These are phyloP conservation scores for Entomortierella chlamydospora DNA, from an alignment of 192 early-diverging fungal species.

Conservation along the genomic window DNA sequence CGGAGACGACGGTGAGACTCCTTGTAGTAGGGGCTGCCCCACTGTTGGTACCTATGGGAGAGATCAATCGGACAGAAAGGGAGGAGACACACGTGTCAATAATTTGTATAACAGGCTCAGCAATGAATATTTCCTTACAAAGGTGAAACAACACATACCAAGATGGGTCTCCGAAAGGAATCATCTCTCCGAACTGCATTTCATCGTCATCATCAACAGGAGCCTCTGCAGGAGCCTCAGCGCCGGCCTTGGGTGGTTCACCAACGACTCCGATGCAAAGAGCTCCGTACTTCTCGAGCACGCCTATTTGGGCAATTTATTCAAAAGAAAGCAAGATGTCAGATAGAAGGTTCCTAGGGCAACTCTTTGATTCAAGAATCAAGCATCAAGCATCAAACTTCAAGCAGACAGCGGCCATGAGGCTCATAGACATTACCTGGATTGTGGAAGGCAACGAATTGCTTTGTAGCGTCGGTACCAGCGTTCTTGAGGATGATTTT, in stretches of 20 bases:
- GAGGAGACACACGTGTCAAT: too few relatives aligned
- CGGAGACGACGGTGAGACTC: slow-evolving; percentile 76
- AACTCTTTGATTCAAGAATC: too few relatives aligned
- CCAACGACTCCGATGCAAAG: slow-evolving; percentile 75
- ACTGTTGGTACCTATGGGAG: slow-evolving; percentile 60
- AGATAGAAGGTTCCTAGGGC: too few relatives aligned
- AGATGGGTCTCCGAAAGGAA: slow-evolving; percentile 85
- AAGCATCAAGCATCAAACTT: too few relatives aligned
- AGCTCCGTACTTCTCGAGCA: slow-evolving; percentile 75
- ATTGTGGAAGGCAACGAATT: slow-evolving; percentile 90
- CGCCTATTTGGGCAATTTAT: slow-evolving; percentile 11
- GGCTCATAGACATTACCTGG: slow-evolving; percentile 9
- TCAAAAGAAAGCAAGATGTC: background rate
- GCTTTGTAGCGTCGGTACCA: slow-evolving; percentile 85
- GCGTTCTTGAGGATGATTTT: slow-evolving; percentile 82
- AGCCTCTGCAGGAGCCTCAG: slow-evolving; percentile 12
- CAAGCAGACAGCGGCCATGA: background rate
- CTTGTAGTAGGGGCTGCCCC: slow-evolving; percentile 83
- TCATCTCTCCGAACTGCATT: slow-evolving; percentile 75
- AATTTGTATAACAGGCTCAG: too few relatives aligned
- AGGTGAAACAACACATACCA: slow-evolving; percentile 67
- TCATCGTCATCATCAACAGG: slow-evolving; percentile 56
- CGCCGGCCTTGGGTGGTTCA: slow-evolving; percentile 36
- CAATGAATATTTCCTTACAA: too few relatives aligned
- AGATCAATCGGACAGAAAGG: background rate